phyloP scores from a whole-genome alignment of 2,329 filamentous ascomycete species.

The Pyricularia sp. region DNA sequence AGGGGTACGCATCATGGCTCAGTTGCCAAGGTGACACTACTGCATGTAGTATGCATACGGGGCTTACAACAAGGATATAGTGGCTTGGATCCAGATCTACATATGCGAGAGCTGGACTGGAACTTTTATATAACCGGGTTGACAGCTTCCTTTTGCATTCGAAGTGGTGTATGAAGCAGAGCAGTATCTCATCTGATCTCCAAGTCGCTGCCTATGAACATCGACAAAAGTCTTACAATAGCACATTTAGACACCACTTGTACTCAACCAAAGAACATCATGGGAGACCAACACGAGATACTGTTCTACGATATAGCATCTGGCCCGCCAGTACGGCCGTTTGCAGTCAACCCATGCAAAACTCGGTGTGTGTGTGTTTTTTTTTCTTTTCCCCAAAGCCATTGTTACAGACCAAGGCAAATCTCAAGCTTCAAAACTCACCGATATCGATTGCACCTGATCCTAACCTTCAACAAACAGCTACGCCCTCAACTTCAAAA shows the following conservation, averaged over 20 bases:
- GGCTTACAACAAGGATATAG: neutral
- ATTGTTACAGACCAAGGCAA: neutral
- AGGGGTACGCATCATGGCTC: neutral
- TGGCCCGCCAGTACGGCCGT: slow-evolving; percentile 15
- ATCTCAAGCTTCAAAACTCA: slow-evolving; percentile 4
- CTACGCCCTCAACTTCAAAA: slow-evolving; percentile 29
- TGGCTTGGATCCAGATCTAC: neutral
- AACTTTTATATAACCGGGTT: neutral
- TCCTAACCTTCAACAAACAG: slow-evolving; percentile 22
- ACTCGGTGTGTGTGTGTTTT: slow-evolving; percentile 13
- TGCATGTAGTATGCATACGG: neutral
- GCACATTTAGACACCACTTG: neutral
- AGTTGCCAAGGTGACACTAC: neutral
- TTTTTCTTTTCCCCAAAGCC: too few species aligned
- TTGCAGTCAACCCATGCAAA: slow-evolving; percentile 21
- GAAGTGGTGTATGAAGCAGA: neutral
- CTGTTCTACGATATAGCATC: slow-evolving; percentile 30
- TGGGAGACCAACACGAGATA: slow-evolving; percentile 10
- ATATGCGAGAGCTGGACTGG: neutral
- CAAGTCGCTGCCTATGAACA: neutral
- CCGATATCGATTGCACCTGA: slow-evolving; percentile 8
- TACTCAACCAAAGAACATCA: neutral
- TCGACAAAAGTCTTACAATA: neutral
- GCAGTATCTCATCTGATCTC: neutral
- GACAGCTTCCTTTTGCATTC: neutral